phyloP scores from a whole-genome alignment of 2,329 filamentous ascomycete species.

The Ascochyta koolunga region DNA sequence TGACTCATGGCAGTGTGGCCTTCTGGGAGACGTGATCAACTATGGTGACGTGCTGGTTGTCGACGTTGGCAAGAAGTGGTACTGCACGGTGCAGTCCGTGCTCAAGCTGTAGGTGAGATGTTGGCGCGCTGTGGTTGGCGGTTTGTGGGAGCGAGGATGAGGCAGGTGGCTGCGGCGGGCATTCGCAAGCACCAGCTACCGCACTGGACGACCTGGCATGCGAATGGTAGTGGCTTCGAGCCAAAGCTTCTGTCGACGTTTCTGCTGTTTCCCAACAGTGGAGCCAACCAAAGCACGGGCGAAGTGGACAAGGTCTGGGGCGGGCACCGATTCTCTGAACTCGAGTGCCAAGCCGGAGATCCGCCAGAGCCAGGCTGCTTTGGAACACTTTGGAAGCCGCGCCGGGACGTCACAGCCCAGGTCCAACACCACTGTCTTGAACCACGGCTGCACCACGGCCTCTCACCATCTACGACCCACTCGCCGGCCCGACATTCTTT shows the following conservation, averaged over 20 bases:
- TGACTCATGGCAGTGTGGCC: constrained; percentile 27
- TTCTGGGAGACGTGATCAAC: not conserved
- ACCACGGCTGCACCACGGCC: constrained; percentile 7
- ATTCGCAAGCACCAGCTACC: not conserved
- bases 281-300: not conserved
- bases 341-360: constrained; percentile 9
- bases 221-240: not conserved
- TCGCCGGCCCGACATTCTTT: constrained; percentile 9
- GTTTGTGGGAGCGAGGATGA: not conserved
- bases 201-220: not conserved
- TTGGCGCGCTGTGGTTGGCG: not conserved
- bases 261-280: not conserved
- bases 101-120: constrained; percentile 3
- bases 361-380: constrained; percentile 8
- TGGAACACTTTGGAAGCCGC: constrained; percentile 7
- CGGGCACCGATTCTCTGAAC: not conserved
- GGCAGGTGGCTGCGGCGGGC: not conserved
- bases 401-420: constrained; percentile 12
- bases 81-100: constrained; percentile 2
- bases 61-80: too few relatives aligned
- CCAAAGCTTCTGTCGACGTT: not conserved
- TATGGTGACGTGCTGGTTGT: not conserved
- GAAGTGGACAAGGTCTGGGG: constrained; percentile 1
- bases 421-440: constrained; percentile 12
- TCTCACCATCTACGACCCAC: constrained; percentile 7